Base-by-base conservation (phyloP, 2,329 filamentous ascomycete species). In the Intubia oerlemansii region DNA sequence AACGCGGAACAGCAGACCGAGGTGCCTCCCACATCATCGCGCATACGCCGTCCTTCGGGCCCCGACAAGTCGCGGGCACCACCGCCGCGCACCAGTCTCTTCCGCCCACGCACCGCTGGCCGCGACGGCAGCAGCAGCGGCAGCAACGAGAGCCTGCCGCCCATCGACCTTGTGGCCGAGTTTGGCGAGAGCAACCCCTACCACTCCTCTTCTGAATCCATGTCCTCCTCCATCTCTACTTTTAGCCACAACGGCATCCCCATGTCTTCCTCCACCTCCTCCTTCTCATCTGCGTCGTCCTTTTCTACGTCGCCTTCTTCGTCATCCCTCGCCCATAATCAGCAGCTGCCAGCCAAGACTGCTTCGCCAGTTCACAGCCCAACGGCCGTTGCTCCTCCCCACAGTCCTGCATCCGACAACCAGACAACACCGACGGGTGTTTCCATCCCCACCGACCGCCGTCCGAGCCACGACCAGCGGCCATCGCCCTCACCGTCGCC, bases 161-260 rank as follows among this genome's bases (percentile, higher is more conserved):
- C 44, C 4, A 54, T 71, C 24, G 64, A 72, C 39, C 50, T 71
- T 7, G 62, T 59, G 2, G 57, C 54, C 18, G 67, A 71, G 33
- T 72, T 72, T 37, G 66, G 66, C 9, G 45, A 56, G 15, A 58
- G 62, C 19, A 74, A 74, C 39, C 63, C 67, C 0, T 73, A 75
- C 39, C 70, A 78, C 39, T 59, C 62, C 4, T 53, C 66, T 0
- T 66, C 68, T 2, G 61, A 65, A 34, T 80, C 73, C 2, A 59
- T 62, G 16, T 71, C 69, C 0, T 79, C 74, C 0, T 67, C 62
- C 12, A 59, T 60, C 25, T 78, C 72, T 3, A 61, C 57, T 1
- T 62, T 57, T 22, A 74, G 67, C 31, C 49, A 48, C n/a, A 51
- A 49, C 2, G 66, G 66, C 39, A 20, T 63, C 34, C 51, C 61